phyloP scores from a whole-genome alignment of 2,329 filamentous ascomycete genomes.

The Pseudonectria foliicola region DNA sequence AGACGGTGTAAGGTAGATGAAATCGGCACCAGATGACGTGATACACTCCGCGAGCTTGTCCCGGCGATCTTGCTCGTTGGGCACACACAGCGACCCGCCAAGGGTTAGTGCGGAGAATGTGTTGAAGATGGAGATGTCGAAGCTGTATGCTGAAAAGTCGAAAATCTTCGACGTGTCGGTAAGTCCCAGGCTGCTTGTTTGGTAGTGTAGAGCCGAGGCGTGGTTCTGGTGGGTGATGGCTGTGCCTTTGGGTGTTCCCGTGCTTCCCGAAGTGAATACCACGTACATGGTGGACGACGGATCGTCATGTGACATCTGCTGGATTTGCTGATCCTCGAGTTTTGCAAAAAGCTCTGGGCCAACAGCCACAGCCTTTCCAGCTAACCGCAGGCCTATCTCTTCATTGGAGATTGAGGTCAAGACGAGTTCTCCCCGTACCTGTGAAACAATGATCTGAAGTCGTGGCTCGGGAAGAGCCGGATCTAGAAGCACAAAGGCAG shows the following conservation, averaged over 20 bases:
- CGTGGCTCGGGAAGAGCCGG: slow-evolving; percentile 27
- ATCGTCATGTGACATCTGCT: background rate
- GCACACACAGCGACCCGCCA: slow-evolving; percentile 15
- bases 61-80: slow-evolving; percentile 10
- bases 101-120: slow-evolving; percentile 4
- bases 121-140: slow-evolving; percentile 10
- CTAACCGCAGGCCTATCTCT: background rate
- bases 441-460: slow-evolving; percentile 6
- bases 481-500: slow-evolving; percentile 20
- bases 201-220: slow-evolving; percentile 1
- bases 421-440: slow-evolving; percentile 1
- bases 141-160: slow-evolving; percentile 14
- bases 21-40: background rate
- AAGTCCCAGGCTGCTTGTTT: slow-evolving; percentile 2
- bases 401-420: background rate
- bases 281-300: slow-evolving; percentile 1
- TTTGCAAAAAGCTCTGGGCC: background rate
- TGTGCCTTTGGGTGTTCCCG: slow-evolving; percentile 10
- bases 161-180: slow-evolving; percentile 2
- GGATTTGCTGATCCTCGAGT: background rate
- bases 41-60: slow-evolving; percentile 6
- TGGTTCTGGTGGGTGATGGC: slow-evolving; percentile 3
- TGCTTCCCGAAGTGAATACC: slow-evolving; percentile 12
- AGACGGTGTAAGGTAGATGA: slow-evolving; percentile 6
- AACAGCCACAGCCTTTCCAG: background rate